Percentiles rank a stretch among this genome's conserved stretches.
phyloP scores from a whole-genome alignment of 176 grass and related monocot genomes.

The Juncus effusus region DNA sequence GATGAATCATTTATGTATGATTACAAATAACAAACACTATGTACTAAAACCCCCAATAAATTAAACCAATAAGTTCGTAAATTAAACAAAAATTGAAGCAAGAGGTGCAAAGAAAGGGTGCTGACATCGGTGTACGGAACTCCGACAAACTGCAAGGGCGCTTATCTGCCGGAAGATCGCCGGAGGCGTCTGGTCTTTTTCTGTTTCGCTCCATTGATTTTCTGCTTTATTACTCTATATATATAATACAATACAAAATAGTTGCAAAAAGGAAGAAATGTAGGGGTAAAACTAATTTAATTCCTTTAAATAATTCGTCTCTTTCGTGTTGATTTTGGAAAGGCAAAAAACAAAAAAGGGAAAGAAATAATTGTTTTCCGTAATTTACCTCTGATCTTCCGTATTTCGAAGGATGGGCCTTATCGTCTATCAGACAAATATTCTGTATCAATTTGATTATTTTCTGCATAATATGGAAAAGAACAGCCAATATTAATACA shows the following conservation, averaged over 20 bases:
- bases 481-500: no score
- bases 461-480: no score
- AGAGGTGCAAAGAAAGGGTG: background rate
- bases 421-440: no score
- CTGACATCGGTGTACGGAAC: slow-evolving; percentile 16
- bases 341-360: background rate
- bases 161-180: slow-evolving; percentile 66
- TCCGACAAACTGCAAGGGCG: slow-evolving; percentile 67
- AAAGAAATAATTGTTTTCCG: slow-evolving; percentile 7
- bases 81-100: no score
- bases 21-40: no score
- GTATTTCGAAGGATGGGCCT: no score
- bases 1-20: background rate
- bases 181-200: slow-evolving; percentile 67
- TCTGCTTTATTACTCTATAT: background rate
- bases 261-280: background rate
- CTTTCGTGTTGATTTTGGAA: slow-evolving; percentile 29
- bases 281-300: slow-evolving; percentile 5
- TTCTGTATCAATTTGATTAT: no score
- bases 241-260: slow-evolving; percentile 14
- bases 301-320: slow-evolving; percentile 8
- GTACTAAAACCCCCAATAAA: no score
- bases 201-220: slow-evolving; percentile 65
- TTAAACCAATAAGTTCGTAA: no score
- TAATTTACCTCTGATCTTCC: no score